Percentiles rank a stretch among this genome's conserved stretches.
Conservation (phyloP, 2,329 filamentous ascomycete genomes). For the Colletotrichum chrysophilum region DNA sequence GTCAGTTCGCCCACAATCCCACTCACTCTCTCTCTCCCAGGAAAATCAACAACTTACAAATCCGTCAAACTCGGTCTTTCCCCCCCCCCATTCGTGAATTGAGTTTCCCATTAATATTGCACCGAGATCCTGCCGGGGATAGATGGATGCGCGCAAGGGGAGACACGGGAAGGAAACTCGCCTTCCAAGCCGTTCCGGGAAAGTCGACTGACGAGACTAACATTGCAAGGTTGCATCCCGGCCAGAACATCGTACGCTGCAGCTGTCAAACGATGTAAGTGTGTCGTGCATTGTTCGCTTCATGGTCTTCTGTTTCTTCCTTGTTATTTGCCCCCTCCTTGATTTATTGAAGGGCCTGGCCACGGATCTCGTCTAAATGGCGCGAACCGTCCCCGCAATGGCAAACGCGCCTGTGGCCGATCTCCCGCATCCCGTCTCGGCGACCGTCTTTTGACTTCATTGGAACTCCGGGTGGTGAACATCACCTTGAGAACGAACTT, state of each 20-base stretch:
- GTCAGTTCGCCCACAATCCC: background rate
- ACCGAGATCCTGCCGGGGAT: background rate
- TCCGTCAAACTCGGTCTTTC: background rate
- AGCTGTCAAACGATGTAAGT: background rate
- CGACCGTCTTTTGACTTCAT: background rate
- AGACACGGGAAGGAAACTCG: background rate
- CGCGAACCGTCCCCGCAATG: background rate
- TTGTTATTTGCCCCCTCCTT: background rate
- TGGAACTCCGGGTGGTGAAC: background rate
- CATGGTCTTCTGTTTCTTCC: background rate
- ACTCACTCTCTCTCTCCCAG: background rate
- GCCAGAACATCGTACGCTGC: background rate
- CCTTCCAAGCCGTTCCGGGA: background rate
- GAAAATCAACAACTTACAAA: background rate
- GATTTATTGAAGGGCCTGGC: background rate
- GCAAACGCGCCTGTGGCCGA: background rate
- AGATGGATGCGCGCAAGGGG: background rate
- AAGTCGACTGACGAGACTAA: background rate
- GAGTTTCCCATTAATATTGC: background rate
- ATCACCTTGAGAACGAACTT: background rate
- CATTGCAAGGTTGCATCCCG: background rate
- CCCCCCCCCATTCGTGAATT: background rate
- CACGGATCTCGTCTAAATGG: background rate
- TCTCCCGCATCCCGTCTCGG: constrained; percentile 3
- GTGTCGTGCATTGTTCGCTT: background rate